Conservation (phyloP, 2,329 filamentous ascomycete genomes). For the Fusarium sp. region DNA sequence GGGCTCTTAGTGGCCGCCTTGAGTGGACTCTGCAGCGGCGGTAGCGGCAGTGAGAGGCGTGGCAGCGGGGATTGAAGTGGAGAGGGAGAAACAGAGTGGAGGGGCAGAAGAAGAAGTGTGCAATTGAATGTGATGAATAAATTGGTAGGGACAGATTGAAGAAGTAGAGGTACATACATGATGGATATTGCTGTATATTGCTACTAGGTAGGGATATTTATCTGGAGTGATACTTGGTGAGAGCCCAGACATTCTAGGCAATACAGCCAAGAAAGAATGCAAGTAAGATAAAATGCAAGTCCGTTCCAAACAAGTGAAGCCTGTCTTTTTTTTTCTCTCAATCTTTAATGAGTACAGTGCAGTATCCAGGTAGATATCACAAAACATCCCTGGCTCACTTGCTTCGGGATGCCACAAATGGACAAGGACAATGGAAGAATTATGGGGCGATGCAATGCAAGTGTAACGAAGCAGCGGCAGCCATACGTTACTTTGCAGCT, state of each 20-base stretch:
- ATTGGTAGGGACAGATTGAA: not conserved
- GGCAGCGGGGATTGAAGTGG: constrained; percentile 27
- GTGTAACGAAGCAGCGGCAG: constrained; percentile 35
- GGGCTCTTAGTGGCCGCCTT: constrained; percentile 40
- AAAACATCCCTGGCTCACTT: constrained; percentile 15
- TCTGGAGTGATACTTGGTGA: not conserved
- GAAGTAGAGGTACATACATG: not conserved
- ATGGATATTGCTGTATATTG: too few species aligned
- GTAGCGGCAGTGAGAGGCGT: constrained; percentile 23
- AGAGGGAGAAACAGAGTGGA: constrained; percentile 3
- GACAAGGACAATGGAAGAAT: constrained; percentile 15
- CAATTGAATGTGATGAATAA: not conserved
- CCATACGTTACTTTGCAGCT: constrained; percentile 37
- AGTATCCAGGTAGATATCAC: not conserved
- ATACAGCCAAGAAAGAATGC: not conserved
- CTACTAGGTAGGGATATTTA: too few species aligned
- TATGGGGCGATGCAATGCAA: constrained; percentile 26
- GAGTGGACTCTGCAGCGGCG: constrained; percentile 22
- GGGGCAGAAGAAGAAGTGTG: not conserved
- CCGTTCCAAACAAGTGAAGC: constrained; percentile 22
- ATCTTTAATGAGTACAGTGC: not conserved
- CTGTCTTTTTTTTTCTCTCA: constrained; percentile 1
- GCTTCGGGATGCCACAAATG: constrained; percentile 36
- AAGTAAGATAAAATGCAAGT: constrained; percentile 8
- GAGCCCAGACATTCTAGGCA: not conserved